Conservation (phyloP, 495 filamentous ascomycete species). For the Penicillium turbatum region DNA sequence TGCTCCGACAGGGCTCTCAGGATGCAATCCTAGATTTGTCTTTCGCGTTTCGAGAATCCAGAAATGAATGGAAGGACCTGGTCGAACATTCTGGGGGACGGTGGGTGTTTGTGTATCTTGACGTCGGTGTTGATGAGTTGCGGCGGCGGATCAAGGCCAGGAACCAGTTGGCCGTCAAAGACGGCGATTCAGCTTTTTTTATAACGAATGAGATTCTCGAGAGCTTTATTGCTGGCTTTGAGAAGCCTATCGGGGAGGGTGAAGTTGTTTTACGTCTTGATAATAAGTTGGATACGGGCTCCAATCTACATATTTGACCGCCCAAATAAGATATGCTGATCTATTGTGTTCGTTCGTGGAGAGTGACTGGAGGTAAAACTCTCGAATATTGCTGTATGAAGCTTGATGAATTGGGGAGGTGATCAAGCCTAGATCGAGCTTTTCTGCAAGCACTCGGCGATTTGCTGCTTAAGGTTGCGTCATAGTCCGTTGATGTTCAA, state of each 20-base stretch:
- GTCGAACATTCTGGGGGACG: slow-evolving; percentile 27
- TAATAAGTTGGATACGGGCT: background rate
- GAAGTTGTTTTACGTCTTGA: slow-evolving; percentile 26
- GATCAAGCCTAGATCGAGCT: too few relatives aligned
- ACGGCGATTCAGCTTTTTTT: slow-evolving; percentile 36
- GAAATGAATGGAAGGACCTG: slow-evolving; percentile 29
- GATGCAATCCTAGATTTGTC: slow-evolving; percentile 36
- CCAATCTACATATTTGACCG: too few relatives aligned
- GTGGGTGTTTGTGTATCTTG: slow-evolving; percentile 33
- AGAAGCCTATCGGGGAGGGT: slow-evolving; percentile 30
- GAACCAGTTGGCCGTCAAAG: slow-evolving; percentile 20
- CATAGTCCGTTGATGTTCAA: too few relatives aligned
- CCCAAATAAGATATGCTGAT: too few relatives aligned
- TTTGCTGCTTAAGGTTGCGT: too few relatives aligned
- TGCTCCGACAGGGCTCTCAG: slow-evolving; percentile 21
- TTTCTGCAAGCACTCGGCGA: too few relatives aligned
- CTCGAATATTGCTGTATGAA: too few relatives aligned
- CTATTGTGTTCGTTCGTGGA: background rate
- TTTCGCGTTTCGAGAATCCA: slow-evolving; percentile 28
- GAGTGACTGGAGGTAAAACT: too few relatives aligned
- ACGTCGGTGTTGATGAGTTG: slow-evolving; percentile 26
- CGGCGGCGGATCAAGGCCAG: slow-evolving; percentile 26
- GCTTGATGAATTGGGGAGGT: too few relatives aligned
- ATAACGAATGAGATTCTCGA: slow-evolving; percentile 34
- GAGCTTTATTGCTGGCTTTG: slow-evolving; percentile 36